Conservation (phyloP, 352 stramenopile species). For the Globisporangium spinosum region DNA sequence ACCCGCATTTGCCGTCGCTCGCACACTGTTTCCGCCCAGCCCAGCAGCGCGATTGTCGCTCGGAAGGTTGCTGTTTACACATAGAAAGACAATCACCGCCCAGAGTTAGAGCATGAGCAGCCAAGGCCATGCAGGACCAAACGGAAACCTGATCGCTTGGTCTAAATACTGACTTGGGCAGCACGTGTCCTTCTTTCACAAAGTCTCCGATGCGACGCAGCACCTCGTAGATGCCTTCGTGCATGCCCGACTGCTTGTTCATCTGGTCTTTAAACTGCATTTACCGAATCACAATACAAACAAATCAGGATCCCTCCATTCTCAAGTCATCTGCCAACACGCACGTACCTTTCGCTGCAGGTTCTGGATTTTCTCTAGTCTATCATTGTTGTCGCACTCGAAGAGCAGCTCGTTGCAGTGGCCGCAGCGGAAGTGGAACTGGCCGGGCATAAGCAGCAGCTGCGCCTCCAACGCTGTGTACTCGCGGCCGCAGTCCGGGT, state of each 20-base stretch:
- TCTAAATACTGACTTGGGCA: slow-evolving; percentile 45
- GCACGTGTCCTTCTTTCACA: slow-evolving; percentile 63
- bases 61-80: slow-evolving; percentile 54
- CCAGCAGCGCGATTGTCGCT: slow-evolving; percentile 84
- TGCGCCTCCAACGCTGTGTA: slow-evolving; percentile 86
- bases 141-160: background rate
- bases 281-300: background rate
- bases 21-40: slow-evolving; percentile 63
- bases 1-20: slow-evolving; percentile 27
- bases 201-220: slow-evolving; percentile 77
- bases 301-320: background rate
- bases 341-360: slow-evolving; percentile 66
- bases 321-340: background rate
- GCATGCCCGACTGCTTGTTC: slow-evolving; percentile 80
- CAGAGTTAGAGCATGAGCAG: background rate
- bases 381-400: slow-evolving; percentile 88
- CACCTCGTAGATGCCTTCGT: slow-evolving; percentile 86
- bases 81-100: background rate
- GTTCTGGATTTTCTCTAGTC: slow-evolving; percentile 64
- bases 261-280: slow-evolving; percentile 84
- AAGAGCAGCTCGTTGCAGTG: slow-evolving; percentile 85
- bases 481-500: slow-evolving; percentile 80
- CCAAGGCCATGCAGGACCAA: background rate
- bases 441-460: slow-evolving; percentile 72
- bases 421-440: slow-evolving; percentile 83